Base-by-base conservation (phyloP, 2,329 filamentous ascomycete genomes). In the Colletotrichum ledebouriae region DNA sequence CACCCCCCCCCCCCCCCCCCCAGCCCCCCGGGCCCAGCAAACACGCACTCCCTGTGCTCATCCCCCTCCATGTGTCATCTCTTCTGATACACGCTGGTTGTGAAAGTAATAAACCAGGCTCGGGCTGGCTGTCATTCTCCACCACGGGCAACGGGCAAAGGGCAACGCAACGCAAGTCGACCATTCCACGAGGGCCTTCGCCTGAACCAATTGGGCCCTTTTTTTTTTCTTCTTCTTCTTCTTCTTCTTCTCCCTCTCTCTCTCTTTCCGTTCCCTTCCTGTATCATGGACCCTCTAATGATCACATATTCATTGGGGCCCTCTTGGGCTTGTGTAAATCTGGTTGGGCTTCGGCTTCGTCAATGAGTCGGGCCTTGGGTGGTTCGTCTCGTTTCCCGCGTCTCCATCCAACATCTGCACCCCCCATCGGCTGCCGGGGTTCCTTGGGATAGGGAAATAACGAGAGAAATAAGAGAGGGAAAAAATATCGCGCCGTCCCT, bases 41-140 rank as follows among this genome's bases (percentile, higher is more conserved):
- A 33, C 17, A 42, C 15, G 37, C 52, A 57, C 42, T 49, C 66
- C 60, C 20, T 42, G 66, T 50, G 61, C 61, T 59, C 60, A 69
- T 65, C 66, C 55, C 50, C 52, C 47, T 59, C 55, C 46, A 65
- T 56, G 66, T 69, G 68, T 71, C 70, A 78, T 80, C 78, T 80
- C 76, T 78, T 79, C 79, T 81, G 80, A 82, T 80, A 82, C 80
- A 80, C 78, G 77, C 79, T 77, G 76, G 74, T 77, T 77, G 75
- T 74, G 81, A 81, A 80, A 80, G 73, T 80, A 80, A 82, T 81
- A 79, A 78, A 75, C 75, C 78, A 79, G 78, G 78, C 74, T 74
- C 76, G 75, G 71, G 58, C 37, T 50, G 20, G 15, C 50, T 42
- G 76, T 69, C 73, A 75, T 78, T 77, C 82, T 82, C 81, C 81